A percentile compares a stretch with the other conserved stretches of the same genome.
phyloP scores from a whole-genome alignment of 257 asterid species.

The Forsythia suspensa region DNA sequence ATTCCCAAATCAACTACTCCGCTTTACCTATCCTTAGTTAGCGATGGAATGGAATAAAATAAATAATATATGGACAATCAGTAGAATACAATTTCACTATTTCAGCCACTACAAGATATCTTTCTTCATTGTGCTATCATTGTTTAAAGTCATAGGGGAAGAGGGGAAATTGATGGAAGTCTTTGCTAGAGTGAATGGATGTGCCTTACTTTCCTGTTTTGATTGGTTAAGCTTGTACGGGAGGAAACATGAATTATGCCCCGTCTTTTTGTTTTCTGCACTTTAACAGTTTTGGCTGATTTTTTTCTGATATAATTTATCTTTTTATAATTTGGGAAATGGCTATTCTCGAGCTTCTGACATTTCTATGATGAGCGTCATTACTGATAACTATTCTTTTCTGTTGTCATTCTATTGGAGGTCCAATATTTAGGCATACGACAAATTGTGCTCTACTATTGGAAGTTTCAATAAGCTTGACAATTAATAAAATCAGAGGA shows the following conservation, averaged over 20 bases:
- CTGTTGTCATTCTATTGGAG: background rate
- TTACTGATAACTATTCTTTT: background rate
- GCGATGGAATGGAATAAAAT: background rate
- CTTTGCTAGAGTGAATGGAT: background rate
- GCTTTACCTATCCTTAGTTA: background rate
- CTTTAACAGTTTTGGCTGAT: background rate
- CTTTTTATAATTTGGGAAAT: background rate
- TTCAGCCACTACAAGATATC: background rate
- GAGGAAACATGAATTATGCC: background rate
- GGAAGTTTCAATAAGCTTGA: background rate
- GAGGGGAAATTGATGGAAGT: background rate
- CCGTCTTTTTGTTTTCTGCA: background rate
- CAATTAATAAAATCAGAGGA: background rate
- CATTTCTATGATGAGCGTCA: background rate
- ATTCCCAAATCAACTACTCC: background rate
- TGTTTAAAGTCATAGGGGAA: background rate
- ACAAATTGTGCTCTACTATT: background rate
- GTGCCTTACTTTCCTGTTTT: background rate
- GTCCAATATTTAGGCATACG: background rate
- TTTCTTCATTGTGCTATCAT: background rate
- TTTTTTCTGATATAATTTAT: background rate
- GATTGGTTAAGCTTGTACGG: background rate
- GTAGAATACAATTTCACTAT: background rate
- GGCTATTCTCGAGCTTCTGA: background rate
- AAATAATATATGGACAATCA: background rate